A percentile compares a stretch with the other conserved stretches of the same genome.
These are phyloP conservation scores for Apophysomyces sp. DNA, from an alignment of 371 early-diverging fungal species.

Conservation along the genomic window DNA sequence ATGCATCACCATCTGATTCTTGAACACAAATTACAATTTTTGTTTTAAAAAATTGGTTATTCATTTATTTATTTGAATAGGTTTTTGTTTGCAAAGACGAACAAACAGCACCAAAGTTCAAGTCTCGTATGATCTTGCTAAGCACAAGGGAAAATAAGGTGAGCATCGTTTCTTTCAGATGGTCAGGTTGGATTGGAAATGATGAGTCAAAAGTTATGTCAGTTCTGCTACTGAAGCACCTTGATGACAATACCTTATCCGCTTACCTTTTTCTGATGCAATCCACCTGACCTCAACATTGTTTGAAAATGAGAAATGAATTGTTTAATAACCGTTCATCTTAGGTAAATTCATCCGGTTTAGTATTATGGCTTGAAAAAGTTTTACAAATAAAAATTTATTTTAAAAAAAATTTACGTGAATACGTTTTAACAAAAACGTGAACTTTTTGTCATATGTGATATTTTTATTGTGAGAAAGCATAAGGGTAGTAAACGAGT, in stretches of 20 bases:
- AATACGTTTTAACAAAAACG: too few relatives aligned
- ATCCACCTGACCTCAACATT: not conserved
- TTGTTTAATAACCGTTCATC: not conserved
- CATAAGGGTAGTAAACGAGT: too few relatives aligned
- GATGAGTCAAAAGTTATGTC: not conserved
- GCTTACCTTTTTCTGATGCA: constrained; percentile 2
- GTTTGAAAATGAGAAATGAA: not conserved
- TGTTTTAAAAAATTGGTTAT: not conserved
- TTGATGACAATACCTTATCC: not conserved
- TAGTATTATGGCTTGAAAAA: not conserved
- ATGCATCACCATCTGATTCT: constrained; percentile 3
- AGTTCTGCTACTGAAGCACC: not conserved
- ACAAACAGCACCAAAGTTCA: not conserved
- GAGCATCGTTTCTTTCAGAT: not conserved
- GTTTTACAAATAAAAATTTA: not conserved
- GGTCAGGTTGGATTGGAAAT: not conserved
- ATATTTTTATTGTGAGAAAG: too few relatives aligned
- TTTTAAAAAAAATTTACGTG: not conserved
- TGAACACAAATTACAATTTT: not conserved
- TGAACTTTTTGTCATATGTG: too few relatives aligned
- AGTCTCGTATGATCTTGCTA: not conserved
- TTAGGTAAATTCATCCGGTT: not conserved
- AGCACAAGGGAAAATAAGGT: not conserved
- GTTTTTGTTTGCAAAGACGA: not conserved
- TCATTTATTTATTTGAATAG: not conserved